Evolutionary conservation across 164 flowering plant genomes (phyloP).

Genomic region (Nelumbo lutea): DNA sequence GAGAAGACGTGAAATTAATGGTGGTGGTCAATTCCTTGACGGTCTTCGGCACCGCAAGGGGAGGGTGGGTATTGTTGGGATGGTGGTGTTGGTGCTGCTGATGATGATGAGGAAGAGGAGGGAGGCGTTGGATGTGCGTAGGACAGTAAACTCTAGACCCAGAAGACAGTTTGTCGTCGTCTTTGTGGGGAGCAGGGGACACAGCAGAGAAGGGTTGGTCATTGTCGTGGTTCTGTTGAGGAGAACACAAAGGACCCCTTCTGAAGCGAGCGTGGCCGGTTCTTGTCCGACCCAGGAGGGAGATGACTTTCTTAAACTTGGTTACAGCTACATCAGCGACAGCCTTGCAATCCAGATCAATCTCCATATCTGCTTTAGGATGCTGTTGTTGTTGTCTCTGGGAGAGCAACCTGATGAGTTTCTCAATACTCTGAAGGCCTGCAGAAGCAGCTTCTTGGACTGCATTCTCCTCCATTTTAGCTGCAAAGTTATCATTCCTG

Average conservation of each 20-base stretch:
- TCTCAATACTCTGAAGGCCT: constrained; percentile 68
- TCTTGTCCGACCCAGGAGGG: constrained; percentile 66
- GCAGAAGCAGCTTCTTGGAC: constrained; percentile 85
- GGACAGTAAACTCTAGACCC: constrained; percentile 43
- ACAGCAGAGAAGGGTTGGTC: neutral
- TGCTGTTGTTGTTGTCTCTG: constrained; percentile 19
- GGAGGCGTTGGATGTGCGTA: constrained; percentile 66
- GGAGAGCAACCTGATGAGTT: constrained; percentile 56
- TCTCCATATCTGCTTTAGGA: constrained; percentile 16
- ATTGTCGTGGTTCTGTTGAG: neutral
- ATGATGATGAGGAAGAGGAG: constrained; percentile 24
- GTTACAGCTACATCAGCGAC: constrained; percentile 73
- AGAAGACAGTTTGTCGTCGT: constrained; percentile 6
- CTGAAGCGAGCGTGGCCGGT: constrained; percentile 97
- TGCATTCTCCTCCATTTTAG: constrained; percentile 39
- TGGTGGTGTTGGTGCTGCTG: constrained; percentile 8
- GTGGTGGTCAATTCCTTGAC: constrained; percentile 30
- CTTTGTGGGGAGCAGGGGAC: neutral
- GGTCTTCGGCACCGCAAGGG: constrained; percentile 2
- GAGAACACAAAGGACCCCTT: constrained; percentile 42
- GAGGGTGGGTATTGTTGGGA: neutral
- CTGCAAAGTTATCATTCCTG: constrained; percentile 18
- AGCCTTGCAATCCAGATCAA: constrained; percentile 43
- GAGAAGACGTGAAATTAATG: constrained; percentile 45
- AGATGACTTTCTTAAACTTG: constrained; percentile 75